Evolutionary conservation across 495 filamentous ascomycete genomes (phyloP).

Genomic region (Thermothielavioides terrestris): DNA sequence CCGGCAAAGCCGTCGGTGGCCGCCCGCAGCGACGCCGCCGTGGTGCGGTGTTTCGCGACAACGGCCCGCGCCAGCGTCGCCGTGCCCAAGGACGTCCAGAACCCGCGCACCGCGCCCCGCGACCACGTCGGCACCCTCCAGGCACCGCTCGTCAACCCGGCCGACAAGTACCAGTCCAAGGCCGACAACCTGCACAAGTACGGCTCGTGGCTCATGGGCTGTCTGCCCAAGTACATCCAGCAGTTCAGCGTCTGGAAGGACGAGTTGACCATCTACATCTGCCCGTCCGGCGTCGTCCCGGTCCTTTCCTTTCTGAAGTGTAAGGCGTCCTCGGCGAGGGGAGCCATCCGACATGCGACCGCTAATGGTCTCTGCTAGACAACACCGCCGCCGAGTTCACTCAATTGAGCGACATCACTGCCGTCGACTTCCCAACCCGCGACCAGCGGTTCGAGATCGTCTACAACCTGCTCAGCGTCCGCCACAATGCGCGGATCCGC

Average conservation of each 20-base stretch:
- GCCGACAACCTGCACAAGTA: constrained; percentile 81
- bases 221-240: constrained; percentile 94
- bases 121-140: constrained; percentile 49
- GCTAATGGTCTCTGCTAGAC: constrained; percentile 32
- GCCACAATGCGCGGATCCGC: constrained; percentile 91
- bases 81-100: constrained; percentile 52
- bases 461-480: constrained; percentile 92
- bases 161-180: constrained; percentile 83
- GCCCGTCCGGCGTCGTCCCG: constrained; percentile 77
- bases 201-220: constrained; percentile 92
- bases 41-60: constrained; percentile 48
- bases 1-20: constrained; percentile 37
- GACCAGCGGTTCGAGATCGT: constrained; percentile 96
- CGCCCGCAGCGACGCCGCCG: constrained; percentile 16
- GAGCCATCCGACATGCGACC: background rate
- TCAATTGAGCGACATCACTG: constrained; percentile 82
- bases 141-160: constrained; percentile 78
- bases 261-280: constrained; percentile 87
- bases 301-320: constrained; percentile 91
- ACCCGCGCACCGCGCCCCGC: constrained; percentile 58
- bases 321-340: constrained; percentile 19
- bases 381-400: constrained; percentile 97
- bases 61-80: constrained; percentile 36
- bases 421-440: constrained; percentile 89
- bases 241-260: constrained; percentile 99